These are phyloP conservation scores for Populus tremula DNA, from an alignment of 345 rosid genomes.

Conservation along the genomic window DNA sequence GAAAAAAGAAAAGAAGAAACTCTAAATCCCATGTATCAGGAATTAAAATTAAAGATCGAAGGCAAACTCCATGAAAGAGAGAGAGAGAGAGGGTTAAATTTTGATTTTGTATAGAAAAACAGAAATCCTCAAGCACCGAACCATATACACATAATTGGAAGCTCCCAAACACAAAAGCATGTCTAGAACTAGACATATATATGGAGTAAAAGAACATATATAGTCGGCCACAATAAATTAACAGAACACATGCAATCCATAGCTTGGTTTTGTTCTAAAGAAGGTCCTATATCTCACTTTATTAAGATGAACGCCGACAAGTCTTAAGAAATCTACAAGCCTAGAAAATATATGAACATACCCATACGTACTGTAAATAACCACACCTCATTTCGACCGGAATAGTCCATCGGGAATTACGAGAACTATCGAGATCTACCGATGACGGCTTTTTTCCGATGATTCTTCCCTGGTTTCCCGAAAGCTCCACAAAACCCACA, in stretches of 20 bases:
- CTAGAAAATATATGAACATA: conserved; percentile 1
- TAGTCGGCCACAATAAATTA: background rate
- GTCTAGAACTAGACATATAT: background rate
- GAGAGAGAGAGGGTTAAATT: background rate
- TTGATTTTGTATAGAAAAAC: conserved; percentile 12
- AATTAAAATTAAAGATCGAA: background rate
- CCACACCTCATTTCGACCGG: conserved; percentile 15
- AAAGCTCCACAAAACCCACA: conserved; percentile 82
- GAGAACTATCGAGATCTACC: conserved; percentile 53
- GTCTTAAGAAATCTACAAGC: background rate
- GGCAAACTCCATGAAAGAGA: background rate
- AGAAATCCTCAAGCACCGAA: conserved; percentile 7
- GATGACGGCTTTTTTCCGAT: conserved; percentile 46
- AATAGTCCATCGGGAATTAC: conserved; percentile 10
- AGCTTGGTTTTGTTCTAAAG: background rate
- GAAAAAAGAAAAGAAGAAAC: background rate
- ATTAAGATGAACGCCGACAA: conserved; percentile 22
- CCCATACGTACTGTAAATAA: background rate
- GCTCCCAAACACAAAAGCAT: conserved; percentile 15
- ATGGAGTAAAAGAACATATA: background rate
- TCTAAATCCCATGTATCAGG: background rate
- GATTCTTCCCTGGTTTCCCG: conserved; percentile 44
- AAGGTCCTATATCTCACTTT: conserved; percentile 21
- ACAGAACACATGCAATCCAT: background rate
- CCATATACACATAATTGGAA: conserved; percentile 27